phyloP scores from a whole-genome alignment of 768 basidiomycete species.

The Lentinula detonsa region DNA sequence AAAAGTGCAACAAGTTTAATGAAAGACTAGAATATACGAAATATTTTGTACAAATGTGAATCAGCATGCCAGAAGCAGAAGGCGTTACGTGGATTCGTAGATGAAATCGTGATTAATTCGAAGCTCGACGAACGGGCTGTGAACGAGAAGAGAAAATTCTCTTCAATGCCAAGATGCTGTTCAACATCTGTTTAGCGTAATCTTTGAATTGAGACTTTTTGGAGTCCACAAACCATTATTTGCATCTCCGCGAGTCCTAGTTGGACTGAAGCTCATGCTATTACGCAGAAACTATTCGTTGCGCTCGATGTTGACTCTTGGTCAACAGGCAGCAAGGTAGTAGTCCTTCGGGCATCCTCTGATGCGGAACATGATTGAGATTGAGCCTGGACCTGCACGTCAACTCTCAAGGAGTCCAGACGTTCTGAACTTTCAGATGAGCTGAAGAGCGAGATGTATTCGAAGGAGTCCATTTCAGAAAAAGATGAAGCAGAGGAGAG shows the following conservation, averaged over 20 bases:
- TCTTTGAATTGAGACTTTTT: no score
- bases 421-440: background rate
- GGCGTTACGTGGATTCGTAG: no score
- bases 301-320: background rate
- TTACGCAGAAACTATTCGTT: constrained; percentile 4
- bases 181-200: no score
- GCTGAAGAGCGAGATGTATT: background rate
- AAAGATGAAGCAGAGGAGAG: background rate
- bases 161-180: no score
- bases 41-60: background rate
- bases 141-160: no score
- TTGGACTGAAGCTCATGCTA: background rate
- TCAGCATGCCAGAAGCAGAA: no score
- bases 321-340: background rate
- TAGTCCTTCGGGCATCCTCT: background rate
- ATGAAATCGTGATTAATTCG: background rate
- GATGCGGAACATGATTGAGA: background rate
- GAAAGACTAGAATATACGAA: background rate
- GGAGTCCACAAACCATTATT: background rate
- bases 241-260: background rate
- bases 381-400: background rate
- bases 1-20: background rate
- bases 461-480: background rate
- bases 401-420: no score
- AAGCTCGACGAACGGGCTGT: background rate